These are phyloP conservation scores for Chionographis japonica DNA, from an alignment of 106 monocot genomes.

Conservation along the genomic window DNA sequence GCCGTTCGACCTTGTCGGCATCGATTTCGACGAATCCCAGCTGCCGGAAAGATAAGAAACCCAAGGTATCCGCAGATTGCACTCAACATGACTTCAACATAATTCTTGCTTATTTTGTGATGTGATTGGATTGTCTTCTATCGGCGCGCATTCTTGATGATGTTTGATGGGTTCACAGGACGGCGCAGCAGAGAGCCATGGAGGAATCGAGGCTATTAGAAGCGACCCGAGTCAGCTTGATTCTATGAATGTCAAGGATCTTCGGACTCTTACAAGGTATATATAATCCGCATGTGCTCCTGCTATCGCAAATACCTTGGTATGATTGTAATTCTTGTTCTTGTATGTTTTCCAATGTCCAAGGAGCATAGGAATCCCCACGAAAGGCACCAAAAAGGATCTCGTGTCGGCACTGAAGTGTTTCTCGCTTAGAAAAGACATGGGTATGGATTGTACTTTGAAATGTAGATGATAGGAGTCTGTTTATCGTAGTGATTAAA, in stretches of 20 bases:
- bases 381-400: constrained; percentile 66
- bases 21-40: constrained; percentile 4
- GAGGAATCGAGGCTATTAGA: constrained; percentile 32
- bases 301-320: background rate
- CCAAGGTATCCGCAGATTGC: constrained; percentile 12
- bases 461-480: background rate
- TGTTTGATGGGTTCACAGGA: constrained; percentile 16
- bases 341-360: background rate
- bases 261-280: constrained; percentile 56
- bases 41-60: constrained; percentile 14
- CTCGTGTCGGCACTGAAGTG: constrained; percentile 53
- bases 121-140: background rate
- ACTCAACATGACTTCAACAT: background rate
- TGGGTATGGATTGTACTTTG: constrained; percentile 17
- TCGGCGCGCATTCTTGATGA: background rate
- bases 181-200: constrained; percentile 11
- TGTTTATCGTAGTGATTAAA: background rate
- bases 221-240: constrained; percentile 47
- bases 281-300: background rate
- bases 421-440: constrained; percentile 17
- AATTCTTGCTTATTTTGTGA: background rate
- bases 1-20: constrained; percentile 8
- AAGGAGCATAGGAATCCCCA: constrained; percentile 56
- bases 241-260: constrained; percentile 67
- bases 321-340: background rate